Conservation (phyloP, 768 basidiomycete species). For the Gymnopilus junonius region DNA sequence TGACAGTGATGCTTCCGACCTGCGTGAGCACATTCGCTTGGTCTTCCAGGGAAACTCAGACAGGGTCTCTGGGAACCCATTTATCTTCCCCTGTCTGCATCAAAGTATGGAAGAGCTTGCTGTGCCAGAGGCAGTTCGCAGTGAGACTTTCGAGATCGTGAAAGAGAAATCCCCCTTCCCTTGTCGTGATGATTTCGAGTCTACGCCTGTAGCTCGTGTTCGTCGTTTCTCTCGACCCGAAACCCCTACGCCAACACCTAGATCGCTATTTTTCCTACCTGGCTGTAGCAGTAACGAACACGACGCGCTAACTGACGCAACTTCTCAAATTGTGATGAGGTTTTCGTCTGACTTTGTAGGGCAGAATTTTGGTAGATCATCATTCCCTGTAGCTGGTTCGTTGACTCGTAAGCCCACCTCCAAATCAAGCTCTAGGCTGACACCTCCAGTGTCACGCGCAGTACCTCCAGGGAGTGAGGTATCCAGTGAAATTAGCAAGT, state of each 20-base stretch:
- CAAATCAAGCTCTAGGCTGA: background rate
- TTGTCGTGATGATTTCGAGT: background rate
- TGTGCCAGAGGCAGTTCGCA: background rate
- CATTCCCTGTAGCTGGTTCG: background rate
- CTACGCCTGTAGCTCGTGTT: background rate
- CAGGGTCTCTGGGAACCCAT: background rate
- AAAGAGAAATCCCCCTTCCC: background rate
- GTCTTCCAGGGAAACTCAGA: background rate
- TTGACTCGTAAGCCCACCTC: no score
- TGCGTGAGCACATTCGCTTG: conserved; percentile 9
- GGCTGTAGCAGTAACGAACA: background rate
- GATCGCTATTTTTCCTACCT: background rate
- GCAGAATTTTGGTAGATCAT: background rate
- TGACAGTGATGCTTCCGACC: conserved; percentile 7
- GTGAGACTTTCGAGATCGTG: background rate
- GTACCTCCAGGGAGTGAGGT: background rate
- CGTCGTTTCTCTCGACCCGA: background rate
- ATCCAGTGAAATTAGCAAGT: background rate
- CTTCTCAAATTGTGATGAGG: background rate
- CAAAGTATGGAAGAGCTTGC: background rate
- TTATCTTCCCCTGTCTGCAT: background rate
- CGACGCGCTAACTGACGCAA: background rate
- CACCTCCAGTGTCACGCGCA: background rate
- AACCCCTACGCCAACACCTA: conserved; percentile 2
- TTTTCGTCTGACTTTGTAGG: background rate